A percentile compares a stretch with the other conserved stretches of the same genome.
phyloP scores from a whole-genome alignment of 768 basidiomycete species.

The Pleurotus tuoliensis region DNA sequence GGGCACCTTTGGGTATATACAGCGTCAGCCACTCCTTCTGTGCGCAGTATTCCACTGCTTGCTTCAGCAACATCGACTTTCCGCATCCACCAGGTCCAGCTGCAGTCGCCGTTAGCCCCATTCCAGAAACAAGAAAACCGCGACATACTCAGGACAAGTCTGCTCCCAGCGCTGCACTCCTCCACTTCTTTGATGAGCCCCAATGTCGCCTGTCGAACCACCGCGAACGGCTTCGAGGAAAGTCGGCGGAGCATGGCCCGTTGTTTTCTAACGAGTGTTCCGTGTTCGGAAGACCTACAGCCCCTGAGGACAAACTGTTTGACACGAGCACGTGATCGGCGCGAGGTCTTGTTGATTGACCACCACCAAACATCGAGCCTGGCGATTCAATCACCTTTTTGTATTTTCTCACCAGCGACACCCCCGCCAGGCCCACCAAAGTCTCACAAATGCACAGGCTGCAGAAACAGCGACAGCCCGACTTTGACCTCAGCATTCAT shows the following conservation, averaged over 20 bases:
- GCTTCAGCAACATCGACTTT: conserved; percentile 76
- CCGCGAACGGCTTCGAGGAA: conserved; percentile 65
- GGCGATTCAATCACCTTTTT: not conserved
- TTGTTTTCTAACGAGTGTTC: too few relatives aligned
- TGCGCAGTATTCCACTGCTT: conserved; percentile 67
- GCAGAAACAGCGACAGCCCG: not conserved
- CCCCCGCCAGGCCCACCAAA: not conserved
- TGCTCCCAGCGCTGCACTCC: conserved; percentile 33
- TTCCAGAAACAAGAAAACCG: conserved; percentile 2
- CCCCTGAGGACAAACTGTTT: too few relatives aligned
- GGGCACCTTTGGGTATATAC: conserved; percentile 74
- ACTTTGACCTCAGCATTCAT: conserved; percentile 49
- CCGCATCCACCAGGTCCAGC: conserved; percentile 75
- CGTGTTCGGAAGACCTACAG: too few relatives aligned
- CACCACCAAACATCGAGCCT: not conserved
- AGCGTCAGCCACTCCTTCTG: conserved; percentile 74
- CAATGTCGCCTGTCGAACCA: conserved; percentile 67
- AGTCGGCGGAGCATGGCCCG: conserved; percentile 31
- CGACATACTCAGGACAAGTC: conserved; percentile 51
- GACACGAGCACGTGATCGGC: too few relatives aligned
- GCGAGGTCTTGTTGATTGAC: not conserved
- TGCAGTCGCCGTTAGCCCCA: conserved; percentile 23
- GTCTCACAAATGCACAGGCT: not conserved
- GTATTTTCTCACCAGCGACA: not conserved
- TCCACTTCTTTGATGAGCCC: conserved; percentile 36